phyloP scores from a whole-genome alignment of 164 flowering plant species.

The Chimonanthus salicifolius region DNA sequence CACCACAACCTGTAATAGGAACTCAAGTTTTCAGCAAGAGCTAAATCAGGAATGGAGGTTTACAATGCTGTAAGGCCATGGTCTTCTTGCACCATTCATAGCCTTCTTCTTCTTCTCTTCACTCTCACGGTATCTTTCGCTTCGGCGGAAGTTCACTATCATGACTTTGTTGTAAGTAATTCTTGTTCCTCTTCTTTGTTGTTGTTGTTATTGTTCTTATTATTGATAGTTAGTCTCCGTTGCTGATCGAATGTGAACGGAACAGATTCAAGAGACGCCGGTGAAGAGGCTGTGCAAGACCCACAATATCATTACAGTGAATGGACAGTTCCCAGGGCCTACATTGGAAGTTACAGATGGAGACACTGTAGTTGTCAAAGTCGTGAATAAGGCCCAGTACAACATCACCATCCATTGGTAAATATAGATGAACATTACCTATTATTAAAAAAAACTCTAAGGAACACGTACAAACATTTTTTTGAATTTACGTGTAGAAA shows the following conservation, averaged over 20 bases:
- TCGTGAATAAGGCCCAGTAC: constrained; percentile 58
- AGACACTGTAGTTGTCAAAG: constrained; percentile 67
- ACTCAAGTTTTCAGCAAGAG: background rate
- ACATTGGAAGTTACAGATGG: constrained; percentile 75
- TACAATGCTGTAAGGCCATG: constrained; percentile 6
- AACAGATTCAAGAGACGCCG: constrained; percentile 71
- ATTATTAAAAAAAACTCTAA: background rate
- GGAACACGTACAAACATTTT: background rate
- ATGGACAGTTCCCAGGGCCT: constrained; percentile 85
- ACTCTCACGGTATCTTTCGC: constrained; percentile 6
- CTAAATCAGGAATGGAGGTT: background rate
- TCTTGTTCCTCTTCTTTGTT: background rate
- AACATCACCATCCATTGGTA: constrained; percentile 92
- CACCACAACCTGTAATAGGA: background rate
- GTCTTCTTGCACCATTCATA: constrained; percentile 7
- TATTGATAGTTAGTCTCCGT: background rate
- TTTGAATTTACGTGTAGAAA: background rate
- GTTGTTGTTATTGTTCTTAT: background rate
- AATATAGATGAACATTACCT: background rate
- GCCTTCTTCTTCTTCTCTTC: constrained; percentile 9
- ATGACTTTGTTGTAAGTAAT: constrained; percentile 51
- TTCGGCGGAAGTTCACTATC: constrained; percentile 35
- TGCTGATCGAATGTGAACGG: background rate
- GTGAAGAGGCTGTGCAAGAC: constrained; percentile 99
- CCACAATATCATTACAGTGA: constrained; percentile 63